Evolutionary conservation across 2,329 filamentous ascomycete genomes (phyloP).

Genomic region (Penicillium hordei): DNA sequence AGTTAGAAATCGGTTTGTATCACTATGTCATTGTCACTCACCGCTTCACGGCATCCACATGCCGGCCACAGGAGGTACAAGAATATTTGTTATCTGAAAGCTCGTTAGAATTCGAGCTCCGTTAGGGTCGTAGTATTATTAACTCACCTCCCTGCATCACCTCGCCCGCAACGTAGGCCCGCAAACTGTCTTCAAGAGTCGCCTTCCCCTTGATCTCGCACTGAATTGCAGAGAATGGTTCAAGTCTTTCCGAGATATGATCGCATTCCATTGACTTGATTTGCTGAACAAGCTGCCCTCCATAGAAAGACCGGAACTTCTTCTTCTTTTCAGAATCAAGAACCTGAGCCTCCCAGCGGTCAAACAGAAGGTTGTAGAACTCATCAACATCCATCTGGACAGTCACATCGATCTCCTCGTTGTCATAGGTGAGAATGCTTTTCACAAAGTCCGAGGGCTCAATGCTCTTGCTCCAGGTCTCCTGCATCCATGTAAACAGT

Average conservation of each 20-base stretch:
- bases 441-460: conserved; percentile 72
- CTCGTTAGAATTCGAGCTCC: conserved; percentile 21
- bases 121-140: not conserved
- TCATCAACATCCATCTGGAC: conserved; percentile 98
- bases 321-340: conserved; percentile 66
- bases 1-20: conserved; percentile 12
- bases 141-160: conserved; percentile 81
- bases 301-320: conserved; percentile 78
- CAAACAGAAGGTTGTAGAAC: conserved; percentile 92
- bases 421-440: conserved; percentile 79
- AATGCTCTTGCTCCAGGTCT: conserved; percentile 70
- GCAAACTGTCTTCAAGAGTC: conserved; percentile 78
- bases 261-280: conserved; percentile 92
- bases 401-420: conserved; percentile 77
- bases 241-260: conserved; percentile 86
- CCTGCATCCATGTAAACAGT: conserved; percentile 83
- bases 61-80: conserved; percentile 82
- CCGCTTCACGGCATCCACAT: conserved; percentile 92
- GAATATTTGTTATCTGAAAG: conserved; percentile 89
- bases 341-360: conserved; percentile 84
- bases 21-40: conserved; percentile 35
- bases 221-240: conserved; percentile 91
- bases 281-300: conserved; percentile 88
- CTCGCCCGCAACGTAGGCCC: conserved; percentile 95
- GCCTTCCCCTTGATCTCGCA: conserved; percentile 94